These are phyloP conservation scores for Kokia cookei DNA, from an alignment of 441 rosid species.

Conservation along the genomic window DNA sequence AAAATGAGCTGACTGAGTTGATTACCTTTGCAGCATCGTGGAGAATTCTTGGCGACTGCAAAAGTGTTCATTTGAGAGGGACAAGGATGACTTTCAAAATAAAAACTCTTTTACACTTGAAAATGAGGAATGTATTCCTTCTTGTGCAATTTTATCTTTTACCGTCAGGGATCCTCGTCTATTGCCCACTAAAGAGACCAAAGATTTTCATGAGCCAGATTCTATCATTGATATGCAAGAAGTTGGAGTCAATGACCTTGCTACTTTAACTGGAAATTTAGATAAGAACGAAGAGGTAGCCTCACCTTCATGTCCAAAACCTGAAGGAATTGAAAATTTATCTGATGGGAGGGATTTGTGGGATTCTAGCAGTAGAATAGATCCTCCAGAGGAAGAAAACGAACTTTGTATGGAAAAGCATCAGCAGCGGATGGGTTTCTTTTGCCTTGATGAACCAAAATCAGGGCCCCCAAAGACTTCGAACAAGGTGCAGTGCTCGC, in stretches of 20 bases:
- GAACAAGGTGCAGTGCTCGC: conserved; percentile 33
- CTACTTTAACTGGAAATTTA: conserved; percentile 5
- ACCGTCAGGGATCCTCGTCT: conserved; percentile 61
- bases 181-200: conserved; percentile 20
- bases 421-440: conserved; percentile 40
- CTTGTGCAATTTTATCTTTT: conserved; percentile 39
- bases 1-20: conserved; percentile 14
- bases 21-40: conserved; percentile 32
- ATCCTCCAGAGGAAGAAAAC: conserved; percentile 61
- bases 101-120: conserved; percentile 20
- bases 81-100: conserved; percentile 15
- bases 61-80: conserved; percentile 27
- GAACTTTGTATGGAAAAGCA: conserved; percentile 58
- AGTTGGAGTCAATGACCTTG: conserved; percentile 23
- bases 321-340: conserved; percentile 21
- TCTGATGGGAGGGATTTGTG: conserved; percentile 37
- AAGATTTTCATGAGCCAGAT: conserved; percentile 23
- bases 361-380: conserved; percentile 44
- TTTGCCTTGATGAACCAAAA: conserved; percentile 46
- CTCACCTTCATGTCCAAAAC: conserved; percentile 11
- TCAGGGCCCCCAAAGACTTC: background rate
- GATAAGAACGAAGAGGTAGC: conserved; percentile 17
- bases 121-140: conserved; percentile 35
- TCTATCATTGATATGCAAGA: conserved; percentile 16
- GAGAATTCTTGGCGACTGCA: conserved; percentile 28